Evolutionary conservation across 306 rosid species (phyloP).

Genomic region (Cucumis cinereus): DNA sequence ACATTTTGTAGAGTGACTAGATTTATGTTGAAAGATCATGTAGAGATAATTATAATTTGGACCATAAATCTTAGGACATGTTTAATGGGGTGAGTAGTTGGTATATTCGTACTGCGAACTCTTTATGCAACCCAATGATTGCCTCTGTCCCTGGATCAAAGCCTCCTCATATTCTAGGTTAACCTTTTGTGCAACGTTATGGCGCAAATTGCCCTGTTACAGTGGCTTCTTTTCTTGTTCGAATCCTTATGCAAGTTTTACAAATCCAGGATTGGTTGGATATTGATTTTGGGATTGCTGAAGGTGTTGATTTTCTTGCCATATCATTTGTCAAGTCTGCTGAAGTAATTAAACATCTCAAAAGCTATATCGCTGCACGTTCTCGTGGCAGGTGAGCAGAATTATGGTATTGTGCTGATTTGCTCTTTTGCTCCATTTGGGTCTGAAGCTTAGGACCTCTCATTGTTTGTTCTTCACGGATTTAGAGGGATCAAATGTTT

Average conservation of each 20-base stretch:
- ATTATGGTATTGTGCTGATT: neutral
- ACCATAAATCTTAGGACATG: neutral
- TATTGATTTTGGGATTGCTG: slow-evolving; percentile 93
- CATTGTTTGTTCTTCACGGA: neutral
- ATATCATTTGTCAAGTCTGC: slow-evolving; percentile 97
- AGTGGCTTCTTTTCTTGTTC: slow-evolving; percentile 10
- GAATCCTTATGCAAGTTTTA: slow-evolving; percentile 13
- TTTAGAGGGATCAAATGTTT: neutral
- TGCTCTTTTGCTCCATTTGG: neutral
- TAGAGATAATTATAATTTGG: neutral
- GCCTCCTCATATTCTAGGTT: neutral
- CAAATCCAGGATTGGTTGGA: slow-evolving; percentile 89
- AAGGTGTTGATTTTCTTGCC: slow-evolving; percentile 90
- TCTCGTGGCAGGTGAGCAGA: slow-evolving; percentile 53
- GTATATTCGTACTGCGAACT: neutral
- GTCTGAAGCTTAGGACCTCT: neutral
- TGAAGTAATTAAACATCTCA: slow-evolving; percentile 95
- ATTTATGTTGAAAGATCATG: neutral
- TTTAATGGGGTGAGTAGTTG: neutral
- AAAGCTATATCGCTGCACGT: slow-evolving; percentile 93
- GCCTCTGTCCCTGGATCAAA: neutral
- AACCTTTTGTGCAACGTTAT: neutral
- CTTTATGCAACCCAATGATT: neutral
- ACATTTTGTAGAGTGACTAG: neutral
- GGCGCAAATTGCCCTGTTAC: neutral